A percentile compares a stretch with the other conserved stretches of the same genome.
phyloP scores from a whole-genome alignment of 306 rosid genomes.

The Abrus pulchellus region DNA sequence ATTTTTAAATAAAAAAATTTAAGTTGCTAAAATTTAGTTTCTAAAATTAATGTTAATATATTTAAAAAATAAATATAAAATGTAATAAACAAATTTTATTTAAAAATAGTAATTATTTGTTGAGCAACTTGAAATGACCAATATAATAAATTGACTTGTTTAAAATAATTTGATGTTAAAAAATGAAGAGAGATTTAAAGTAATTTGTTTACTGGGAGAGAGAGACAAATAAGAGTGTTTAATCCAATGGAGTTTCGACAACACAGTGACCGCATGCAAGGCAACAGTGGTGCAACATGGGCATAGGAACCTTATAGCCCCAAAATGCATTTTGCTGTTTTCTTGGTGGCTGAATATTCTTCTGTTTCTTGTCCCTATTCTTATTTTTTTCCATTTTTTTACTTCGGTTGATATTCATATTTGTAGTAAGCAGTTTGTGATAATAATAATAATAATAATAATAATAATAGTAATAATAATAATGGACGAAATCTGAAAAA shows the following conservation, averaged over 20 bases:
- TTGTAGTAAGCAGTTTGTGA: background rate
- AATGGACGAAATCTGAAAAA: no score
- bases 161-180: no score
- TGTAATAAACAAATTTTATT: background rate
- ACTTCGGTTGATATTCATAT: background rate
- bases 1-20: no score
- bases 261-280: slow-evolving; percentile 1
- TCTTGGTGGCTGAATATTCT: background rate
- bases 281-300: background rate
- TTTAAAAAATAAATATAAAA: background rate
- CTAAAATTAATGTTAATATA: no score
- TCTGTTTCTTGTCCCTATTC: slow-evolving; percentile 4
- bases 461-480: no score
- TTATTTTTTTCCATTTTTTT: background rate
- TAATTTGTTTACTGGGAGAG: background rate
- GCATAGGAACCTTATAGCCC: slow-evolving; percentile 1
- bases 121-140: no score
- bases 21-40: no score
- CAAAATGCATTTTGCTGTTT: slow-evolving; percentile 27
- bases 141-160: no score
- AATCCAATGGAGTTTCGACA: background rate
- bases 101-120: no score
- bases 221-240: background rate
- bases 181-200: background rate
- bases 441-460: background rate